Evolutionary conservation across 345 rosid genomes (phyloP).

Genomic region (Populus simonii): DNA sequence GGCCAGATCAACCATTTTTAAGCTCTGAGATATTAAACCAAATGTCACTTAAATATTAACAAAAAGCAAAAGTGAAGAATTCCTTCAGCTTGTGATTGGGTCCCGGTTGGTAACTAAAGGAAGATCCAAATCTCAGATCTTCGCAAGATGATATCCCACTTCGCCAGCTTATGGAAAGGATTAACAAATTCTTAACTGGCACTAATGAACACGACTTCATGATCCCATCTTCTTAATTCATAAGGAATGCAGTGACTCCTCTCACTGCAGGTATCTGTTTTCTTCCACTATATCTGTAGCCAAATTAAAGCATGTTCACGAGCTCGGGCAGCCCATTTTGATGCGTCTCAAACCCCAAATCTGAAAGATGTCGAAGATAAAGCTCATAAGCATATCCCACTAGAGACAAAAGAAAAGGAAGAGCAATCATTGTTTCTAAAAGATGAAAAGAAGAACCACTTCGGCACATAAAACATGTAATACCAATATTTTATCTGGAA

Average conservation of each 20-base stretch:
- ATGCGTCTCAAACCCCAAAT: conserved; percentile 96
- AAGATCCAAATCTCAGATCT: background rate
- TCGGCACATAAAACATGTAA: background rate
- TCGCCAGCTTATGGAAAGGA: background rate
- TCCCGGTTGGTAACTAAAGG: background rate
- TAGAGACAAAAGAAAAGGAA: background rate
- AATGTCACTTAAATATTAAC: conserved; percentile 1
- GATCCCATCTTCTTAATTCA: conserved; percentile 68
- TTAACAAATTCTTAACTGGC: background rate
- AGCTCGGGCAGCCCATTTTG: conserved; percentile 82
- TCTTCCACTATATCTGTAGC: conserved; percentile 82
- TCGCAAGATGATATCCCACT: background rate
- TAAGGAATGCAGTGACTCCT: conserved; percentile 71
- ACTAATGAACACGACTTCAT: conserved; percentile 15
- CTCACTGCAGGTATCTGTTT: conserved; percentile 67
- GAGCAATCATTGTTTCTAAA: background rate
- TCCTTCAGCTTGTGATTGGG: background rate
- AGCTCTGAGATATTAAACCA: background rate
- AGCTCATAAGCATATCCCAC: background rate
- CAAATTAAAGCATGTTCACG: conserved; percentile 71
- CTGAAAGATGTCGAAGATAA: conserved; percentile 26
- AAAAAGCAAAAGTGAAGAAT: background rate
- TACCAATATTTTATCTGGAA: background rate
- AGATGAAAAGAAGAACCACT: background rate
- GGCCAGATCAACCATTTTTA: conserved; percentile 2